These are phyloP conservation scores for Usnea hakonensis DNA, from an alignment of 495 filamentous ascomycete species.

Conservation along the genomic window DNA sequence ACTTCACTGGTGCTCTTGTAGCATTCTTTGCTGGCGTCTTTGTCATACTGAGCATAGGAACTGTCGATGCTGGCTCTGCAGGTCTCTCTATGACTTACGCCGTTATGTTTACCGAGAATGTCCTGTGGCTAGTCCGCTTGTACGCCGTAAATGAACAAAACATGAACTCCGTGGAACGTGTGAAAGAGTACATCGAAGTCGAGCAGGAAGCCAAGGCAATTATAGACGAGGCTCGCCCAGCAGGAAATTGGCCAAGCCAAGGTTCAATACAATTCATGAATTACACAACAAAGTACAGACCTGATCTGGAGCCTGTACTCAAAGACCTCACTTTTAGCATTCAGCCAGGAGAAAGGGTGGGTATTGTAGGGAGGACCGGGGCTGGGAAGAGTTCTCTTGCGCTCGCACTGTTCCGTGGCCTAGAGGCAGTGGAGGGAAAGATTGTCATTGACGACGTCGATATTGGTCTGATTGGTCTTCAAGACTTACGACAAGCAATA, in stretches of 20 bases:
- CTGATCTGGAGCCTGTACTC: constrained; percentile 79
- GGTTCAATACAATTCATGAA: constrained; percentile 79
- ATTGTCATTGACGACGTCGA: constrained; percentile 89
- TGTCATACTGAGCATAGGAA: constrained; percentile 74
- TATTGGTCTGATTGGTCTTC: constrained; percentile 79
- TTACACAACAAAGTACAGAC: constrained; percentile 83
- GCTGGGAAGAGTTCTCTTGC: constrained; percentile 96
- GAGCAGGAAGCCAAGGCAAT: constrained; percentile 84
- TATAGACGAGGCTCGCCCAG: constrained; percentile 69
- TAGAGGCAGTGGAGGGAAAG: constrained; percentile 85
- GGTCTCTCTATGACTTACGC: constrained; percentile 97
- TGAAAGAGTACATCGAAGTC: constrained; percentile 93
- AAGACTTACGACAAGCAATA: constrained; percentile 85
- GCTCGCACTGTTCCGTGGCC: constrained; percentile 89
- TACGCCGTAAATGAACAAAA: constrained; percentile 96
- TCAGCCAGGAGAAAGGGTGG: constrained; percentile 80
- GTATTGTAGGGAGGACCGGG: constrained; percentile 93
- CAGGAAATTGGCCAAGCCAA: constrained; percentile 72
- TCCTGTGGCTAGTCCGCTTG: constrained; percentile 93
- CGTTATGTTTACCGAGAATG: constrained; percentile 93
- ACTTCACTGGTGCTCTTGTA: constrained; percentile 83
- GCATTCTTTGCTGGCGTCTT: constrained; percentile 93
- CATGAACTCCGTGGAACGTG: constrained; percentile 99
- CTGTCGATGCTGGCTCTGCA: constrained; percentile 85
- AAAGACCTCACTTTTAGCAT: constrained; percentile 81